phyloP scores from a whole-genome alignment of 495 filamentous ascomycete genomes.

The Lepraria neglecta region DNA sequence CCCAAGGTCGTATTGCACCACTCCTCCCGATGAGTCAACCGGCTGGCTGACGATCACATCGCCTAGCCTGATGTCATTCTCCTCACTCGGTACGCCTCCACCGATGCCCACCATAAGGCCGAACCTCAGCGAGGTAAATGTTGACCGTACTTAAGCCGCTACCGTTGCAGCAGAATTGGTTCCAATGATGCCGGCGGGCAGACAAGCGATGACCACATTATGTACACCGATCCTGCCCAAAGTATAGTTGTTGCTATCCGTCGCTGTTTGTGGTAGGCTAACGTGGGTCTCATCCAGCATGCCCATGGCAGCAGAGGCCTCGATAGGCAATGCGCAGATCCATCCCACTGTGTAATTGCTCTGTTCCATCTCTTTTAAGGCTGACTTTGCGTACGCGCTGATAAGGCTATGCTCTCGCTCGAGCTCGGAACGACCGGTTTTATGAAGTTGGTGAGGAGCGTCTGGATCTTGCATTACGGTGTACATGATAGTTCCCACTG shows the following conservation, averaged over 20 bases:
- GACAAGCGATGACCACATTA: slow-evolving; percentile 35
- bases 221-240: slow-evolving; percentile 32
- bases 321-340: slow-evolving; percentile 29
- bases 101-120: slow-evolving; percentile 42
- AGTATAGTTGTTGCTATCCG: slow-evolving; percentile 32
- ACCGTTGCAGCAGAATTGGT: slow-evolving; percentile 31
- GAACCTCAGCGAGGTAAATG: slow-evolving; percentile 35
- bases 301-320: slow-evolving; percentile 25
- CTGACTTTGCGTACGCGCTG: no score
- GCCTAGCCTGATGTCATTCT: slow-evolving; percentile 38
- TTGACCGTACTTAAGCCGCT: slow-evolving; percentile 32
- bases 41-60: slow-evolving; percentile 42
- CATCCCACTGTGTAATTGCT: slow-evolving; percentile 34
- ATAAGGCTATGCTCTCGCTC: no score
- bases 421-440: no score
- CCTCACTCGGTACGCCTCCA: slow-evolving; percentile 32
- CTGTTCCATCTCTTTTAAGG: no score
- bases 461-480: no score
- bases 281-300: slow-evolving; percentile 27
- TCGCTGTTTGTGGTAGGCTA: slow-evolving; percentile 14
- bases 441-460: no score
- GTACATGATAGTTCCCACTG: no score
- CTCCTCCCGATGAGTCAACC: slow-evolving; percentile 30
- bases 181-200: slow-evolving; percentile 33
- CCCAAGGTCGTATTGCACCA: slow-evolving; percentile 42